A percentile compares a stretch with the other conserved stretches of the same genome.
phyloP scores from a whole-genome alignment of 495 filamentous ascomycete species.

The Collariella sp. region DNA sequence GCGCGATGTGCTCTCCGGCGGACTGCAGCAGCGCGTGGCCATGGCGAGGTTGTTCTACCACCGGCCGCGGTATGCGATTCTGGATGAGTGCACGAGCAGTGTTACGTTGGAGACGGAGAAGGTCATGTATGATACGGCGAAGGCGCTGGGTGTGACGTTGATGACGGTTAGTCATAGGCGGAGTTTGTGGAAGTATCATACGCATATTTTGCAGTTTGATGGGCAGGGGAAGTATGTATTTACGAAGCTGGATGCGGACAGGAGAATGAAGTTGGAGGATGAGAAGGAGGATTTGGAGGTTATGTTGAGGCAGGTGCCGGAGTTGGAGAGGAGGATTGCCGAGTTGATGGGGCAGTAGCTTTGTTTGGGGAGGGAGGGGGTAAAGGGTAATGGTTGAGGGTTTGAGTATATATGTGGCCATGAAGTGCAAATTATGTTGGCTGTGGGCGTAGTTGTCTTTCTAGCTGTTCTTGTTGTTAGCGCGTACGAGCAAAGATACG shows the following conservation, averaged over 20 bases:
- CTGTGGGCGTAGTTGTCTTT: no score
- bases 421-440: neutral
- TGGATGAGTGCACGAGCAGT: conserved; percentile 92
- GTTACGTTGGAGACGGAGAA: conserved; percentile 91
- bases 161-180: conserved; percentile 92
- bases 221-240: conserved; percentile 88
- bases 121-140: conserved; percentile 94
- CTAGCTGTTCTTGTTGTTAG: no score
- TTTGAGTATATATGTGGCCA: neutral
- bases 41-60: conserved; percentile 98
- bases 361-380: neutral
- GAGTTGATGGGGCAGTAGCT: conserved; percentile 47
- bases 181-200: conserved; percentile 94
- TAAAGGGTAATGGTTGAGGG: neutral
- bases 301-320: conserved; percentile 71
- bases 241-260: conserved; percentile 82
- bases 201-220: conserved; percentile 89
- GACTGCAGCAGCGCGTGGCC: conserved; percentile 92
- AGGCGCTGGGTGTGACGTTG: conserved; percentile 78
- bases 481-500: no score
- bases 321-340: conserved; percentile 73
- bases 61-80: conserved; percentile 79
- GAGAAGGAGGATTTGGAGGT: conserved; percentile 93
- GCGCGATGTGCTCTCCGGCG: conserved; percentile 82
- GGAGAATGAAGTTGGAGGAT: conserved; percentile 77